Evolutionary conservation across 179 eudicot species (phyloP), one percentile per base, ranked within the genome.

Genomic region (Vitellaria paradoxa): DNA sequence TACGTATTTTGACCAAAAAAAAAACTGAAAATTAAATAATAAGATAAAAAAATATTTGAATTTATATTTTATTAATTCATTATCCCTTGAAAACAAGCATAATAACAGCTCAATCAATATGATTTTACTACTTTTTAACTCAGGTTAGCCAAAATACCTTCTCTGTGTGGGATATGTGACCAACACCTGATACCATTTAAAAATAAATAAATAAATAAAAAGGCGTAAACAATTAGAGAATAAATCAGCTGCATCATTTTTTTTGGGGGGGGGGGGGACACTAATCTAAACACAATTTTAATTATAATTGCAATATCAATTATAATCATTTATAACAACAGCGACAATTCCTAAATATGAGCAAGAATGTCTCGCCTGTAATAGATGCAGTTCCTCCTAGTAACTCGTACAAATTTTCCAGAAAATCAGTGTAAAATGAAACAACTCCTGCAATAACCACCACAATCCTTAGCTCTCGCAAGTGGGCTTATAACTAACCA

Each of bases 361-460:
- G 80, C 62, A 30, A 67, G 67, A 61, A 45, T 82, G n/a, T 56
- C 83, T 85, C 91, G 90, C 98, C 97, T 86, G 98, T 93, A 65
- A 94, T 76, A 63, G 97, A 91, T 75, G 95, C 94, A 78, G 82
- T 82, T 78, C 94, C 97, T 79, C 87, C 92, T 72, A 94, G 87
- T 37, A 79, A 80, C 81, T 83, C 93, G 83, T 86, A 93, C 70
- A 94, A 82, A 67, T 92, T 87, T 78, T 94, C 93, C 78, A 94
- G 23, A 86, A 94, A 93, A 46, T 87, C 94, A 57, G 79, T 87
- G 78, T 94, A 94, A 80, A 94, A 90, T 56, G 89, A 81, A 47
- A 94, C 79, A 26, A 93, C 84, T 57, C 98, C 98, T 93, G 85
- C 64, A 63, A 81, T 23, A 79, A 62, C 49, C 59, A 84, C 52